Evolutionary conservation across 108 stramenopile genomes (phyloP).

Genomic region (Skeletonema costatum): DNA sequence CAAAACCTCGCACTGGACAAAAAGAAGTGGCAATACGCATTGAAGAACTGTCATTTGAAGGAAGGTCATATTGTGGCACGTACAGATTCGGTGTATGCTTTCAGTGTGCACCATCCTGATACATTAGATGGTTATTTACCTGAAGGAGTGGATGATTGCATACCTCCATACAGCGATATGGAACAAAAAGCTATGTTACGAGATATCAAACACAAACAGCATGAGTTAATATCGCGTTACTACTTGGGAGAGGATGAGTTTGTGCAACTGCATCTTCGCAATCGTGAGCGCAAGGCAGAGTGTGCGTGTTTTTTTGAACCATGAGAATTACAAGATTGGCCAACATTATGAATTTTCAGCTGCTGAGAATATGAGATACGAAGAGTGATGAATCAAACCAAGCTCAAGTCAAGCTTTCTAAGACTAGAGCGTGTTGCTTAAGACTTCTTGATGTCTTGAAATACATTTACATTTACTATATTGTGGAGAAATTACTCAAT

Average conservation of each 20-base stretch:
- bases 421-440: too few species aligned
- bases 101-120: conserved; percentile 24
- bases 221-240: background rate
- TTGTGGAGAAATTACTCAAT: too few species aligned
- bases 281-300: conserved; percentile 17
- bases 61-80: conserved; percentile 27
- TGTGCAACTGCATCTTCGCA: conserved; percentile 19
- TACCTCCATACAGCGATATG: too few species aligned
- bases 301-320: conserved; percentile 26
- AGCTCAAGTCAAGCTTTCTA: too few species aligned
- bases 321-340: too few species aligned
- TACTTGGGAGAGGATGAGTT: conserved; percentile 17
- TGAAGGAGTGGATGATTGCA: conserved; percentile 26
- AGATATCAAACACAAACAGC: too few species aligned
- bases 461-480: too few species aligned
- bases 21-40: conserved; percentile 16
- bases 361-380: too few species aligned
- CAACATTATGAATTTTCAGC: too few species aligned
- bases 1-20: background rate
- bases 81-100: conserved; percentile 25
- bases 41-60: conserved; percentile 26
- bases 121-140: conserved; percentile 17
- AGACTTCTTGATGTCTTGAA: too few species aligned
- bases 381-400: too few species aligned
- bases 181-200: background rate